Evolutionary conservation across 164 flowering plant species (phyloP).

Genomic region (Tinospora cordifolia): DNA sequence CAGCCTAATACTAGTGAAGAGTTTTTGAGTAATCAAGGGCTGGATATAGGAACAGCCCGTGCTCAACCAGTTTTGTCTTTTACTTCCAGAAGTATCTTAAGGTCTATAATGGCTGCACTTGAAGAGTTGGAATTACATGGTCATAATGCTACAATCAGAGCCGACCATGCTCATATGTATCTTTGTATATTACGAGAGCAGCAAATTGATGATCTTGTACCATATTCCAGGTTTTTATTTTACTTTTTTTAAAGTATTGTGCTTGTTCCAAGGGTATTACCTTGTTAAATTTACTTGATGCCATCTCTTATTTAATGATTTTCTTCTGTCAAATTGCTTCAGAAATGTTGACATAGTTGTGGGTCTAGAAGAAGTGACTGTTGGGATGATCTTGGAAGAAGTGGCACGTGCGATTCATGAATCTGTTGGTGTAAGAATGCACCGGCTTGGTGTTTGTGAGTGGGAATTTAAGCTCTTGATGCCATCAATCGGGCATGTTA

Average conservation of each 20-base stretch:
- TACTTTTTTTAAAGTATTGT: too few relatives aligned
- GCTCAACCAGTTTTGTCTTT: constrained; percentile 43
- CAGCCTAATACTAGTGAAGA: constrained; percentile 63
- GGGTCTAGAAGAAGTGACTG: constrained; percentile 53
- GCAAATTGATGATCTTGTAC: constrained; percentile 71
- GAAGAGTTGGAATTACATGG: constrained; percentile 90
- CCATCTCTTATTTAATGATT: constrained; percentile 3
- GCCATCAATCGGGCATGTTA: constrained; percentile 57
- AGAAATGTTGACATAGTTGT: constrained; percentile 56
- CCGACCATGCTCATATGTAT: constrained; percentile 94
- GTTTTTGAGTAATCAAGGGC: constrained; percentile 37
- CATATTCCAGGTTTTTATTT: constrained; percentile 54
- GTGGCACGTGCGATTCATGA: constrained; percentile 68
- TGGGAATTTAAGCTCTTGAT: constrained; percentile 98
- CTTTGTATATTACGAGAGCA: constrained; percentile 82
- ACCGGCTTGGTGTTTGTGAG: constrained; percentile 75
- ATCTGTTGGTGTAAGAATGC: constrained; percentile 84
- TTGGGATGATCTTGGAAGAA: constrained; percentile 56
- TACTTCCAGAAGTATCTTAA: constrained; percentile 80
- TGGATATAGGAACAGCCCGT: constrained; percentile 24
- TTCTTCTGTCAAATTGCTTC: constrained; percentile 19
- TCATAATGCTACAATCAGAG: constrained; percentile 63
- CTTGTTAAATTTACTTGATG: not conserved
- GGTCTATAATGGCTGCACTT: constrained; percentile 80
- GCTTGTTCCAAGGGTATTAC: not conserved